These are phyloP conservation scores for Arxiozyma bovina DNA, from an alignment of 1,139 yeast genomes.

Conservation along the genomic window DNA sequence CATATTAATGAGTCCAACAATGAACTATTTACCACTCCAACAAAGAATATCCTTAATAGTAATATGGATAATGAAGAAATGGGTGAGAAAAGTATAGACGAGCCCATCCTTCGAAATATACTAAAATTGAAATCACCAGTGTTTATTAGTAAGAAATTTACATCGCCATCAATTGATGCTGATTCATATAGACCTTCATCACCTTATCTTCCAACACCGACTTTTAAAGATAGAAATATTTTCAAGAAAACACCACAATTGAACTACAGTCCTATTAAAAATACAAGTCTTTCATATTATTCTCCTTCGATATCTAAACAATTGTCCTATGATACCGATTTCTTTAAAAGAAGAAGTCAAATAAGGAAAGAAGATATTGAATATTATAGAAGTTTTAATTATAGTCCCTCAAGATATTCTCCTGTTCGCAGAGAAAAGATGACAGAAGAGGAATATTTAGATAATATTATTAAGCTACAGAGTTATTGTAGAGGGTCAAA, in stretches of 20 bases:
- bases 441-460: constrained; percentile 32
- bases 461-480: constrained; percentile 40
- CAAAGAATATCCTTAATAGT: background rate
- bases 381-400: constrained; percentile 20
- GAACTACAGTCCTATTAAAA: constrained; percentile 25
- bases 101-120: background rate
- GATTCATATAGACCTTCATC: background rate
- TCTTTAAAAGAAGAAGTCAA: constrained; percentile 25
- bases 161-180: background rate
- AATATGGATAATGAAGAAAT: background rate
- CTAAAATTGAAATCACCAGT: background rate
- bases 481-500: constrained; percentile 59
- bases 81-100: background rate
- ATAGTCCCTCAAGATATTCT: constrained; percentile 25
- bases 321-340: constrained; percentile 24
- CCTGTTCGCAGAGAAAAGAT: constrained; percentile 30
- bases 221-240: constrained; percentile 8
- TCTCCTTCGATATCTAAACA: constrained; percentile 28
- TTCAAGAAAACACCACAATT: constrained; percentile 14
- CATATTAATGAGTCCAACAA: background rate
- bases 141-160: background rate
- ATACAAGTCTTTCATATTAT: constrained; percentile 26
- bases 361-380: constrained; percentile 20
- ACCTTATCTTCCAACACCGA: constrained; percentile 7
- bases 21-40: constrained; percentile 5